Evolutionary conservation across 306 rosid species (phyloP).

Genomic region (Luffa acutangula): DNA sequence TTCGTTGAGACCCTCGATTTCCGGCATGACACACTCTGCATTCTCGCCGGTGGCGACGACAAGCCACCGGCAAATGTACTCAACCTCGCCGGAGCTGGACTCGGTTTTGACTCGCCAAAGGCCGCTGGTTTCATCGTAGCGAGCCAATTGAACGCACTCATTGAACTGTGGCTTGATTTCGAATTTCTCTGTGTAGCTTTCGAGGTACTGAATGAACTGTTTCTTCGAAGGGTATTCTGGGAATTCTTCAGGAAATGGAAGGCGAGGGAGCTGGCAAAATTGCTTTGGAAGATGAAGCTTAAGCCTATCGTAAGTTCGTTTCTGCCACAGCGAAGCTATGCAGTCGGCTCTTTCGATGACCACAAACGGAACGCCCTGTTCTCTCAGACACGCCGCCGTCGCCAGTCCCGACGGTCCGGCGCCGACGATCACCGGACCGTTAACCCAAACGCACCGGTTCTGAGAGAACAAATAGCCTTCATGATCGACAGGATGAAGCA

Average conservation of each 20-base stretch:
- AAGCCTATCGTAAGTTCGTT: conserved; percentile 66
- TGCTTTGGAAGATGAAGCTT: conserved; percentile 95
- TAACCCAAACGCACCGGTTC: conserved; percentile 57
- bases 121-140: conserved; percentile 57
- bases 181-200: conserved; percentile 44
- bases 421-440: conserved; percentile 82
- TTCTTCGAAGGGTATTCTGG: conserved; percentile 76
- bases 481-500: conserved; percentile 37
- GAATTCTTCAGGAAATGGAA: conserved; percentile 63
- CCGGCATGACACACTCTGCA: conserved; percentile 76
- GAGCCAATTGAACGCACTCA: conserved; percentile 51
- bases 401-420: conserved; percentile 96
- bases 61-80: conserved; percentile 75
- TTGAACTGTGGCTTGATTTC: conserved; percentile 68
- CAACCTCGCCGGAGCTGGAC: conserved; percentile 26
- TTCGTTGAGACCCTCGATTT: conserved; percentile 48
- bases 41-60: conserved; percentile 94
- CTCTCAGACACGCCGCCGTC: conserved; percentile 79
- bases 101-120: conserved; percentile 64
- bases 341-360: conserved; percentile 72
- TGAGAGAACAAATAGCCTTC: conserved; percentile 30
- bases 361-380: conserved; percentile 74
- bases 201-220: conserved; percentile 72
- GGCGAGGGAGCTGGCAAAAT: conserved; percentile 72
- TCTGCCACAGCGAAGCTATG: conserved; percentile 94